Conservation (phyloP, 2,329 filamentous ascomycete genomes). For the Elsinoe arachidis region DNA sequence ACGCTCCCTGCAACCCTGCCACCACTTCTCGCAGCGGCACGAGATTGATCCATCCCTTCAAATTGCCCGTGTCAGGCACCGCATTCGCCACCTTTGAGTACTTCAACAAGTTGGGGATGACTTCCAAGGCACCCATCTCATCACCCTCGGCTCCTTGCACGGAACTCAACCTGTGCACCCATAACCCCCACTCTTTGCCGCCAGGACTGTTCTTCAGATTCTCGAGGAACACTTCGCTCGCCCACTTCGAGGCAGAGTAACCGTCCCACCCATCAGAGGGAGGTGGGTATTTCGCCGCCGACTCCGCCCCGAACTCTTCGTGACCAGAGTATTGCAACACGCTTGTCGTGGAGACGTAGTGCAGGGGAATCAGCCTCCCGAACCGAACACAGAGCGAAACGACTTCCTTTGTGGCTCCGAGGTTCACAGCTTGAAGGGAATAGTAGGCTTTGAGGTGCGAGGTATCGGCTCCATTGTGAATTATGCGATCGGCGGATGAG, state of each 20-base stretch:
- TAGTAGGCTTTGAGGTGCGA: conserved; percentile 24
- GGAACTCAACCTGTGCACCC: background rate
- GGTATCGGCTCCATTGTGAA: conserved; percentile 21
- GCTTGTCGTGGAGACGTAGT: conserved; percentile 18
- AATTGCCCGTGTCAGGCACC: background rate
- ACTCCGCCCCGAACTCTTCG: background rate
- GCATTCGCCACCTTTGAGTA: background rate
- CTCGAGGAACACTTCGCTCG: background rate
- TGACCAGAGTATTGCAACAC: background rate
- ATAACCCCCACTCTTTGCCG: background rate
- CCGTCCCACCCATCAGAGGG: background rate
- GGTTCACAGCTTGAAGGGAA: conserved; percentile 22
- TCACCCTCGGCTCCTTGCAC: background rate
- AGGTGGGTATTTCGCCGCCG: background rate
- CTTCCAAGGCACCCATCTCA: background rate
- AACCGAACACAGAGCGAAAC: background rate
- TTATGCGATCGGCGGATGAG: conserved; percentile 26
- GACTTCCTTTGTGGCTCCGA: conserved; percentile 15
- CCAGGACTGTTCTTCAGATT: background rate
- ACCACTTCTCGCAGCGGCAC: background rate
- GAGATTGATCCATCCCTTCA: background rate
- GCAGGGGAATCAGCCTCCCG: conserved; percentile 17
- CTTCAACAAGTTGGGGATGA: background rate
- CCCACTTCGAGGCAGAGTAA: background rate
- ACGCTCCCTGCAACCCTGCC: background rate